Conservation (phyloP, 495 filamentous ascomycete species). For the Aspergillus leporis region DNA sequence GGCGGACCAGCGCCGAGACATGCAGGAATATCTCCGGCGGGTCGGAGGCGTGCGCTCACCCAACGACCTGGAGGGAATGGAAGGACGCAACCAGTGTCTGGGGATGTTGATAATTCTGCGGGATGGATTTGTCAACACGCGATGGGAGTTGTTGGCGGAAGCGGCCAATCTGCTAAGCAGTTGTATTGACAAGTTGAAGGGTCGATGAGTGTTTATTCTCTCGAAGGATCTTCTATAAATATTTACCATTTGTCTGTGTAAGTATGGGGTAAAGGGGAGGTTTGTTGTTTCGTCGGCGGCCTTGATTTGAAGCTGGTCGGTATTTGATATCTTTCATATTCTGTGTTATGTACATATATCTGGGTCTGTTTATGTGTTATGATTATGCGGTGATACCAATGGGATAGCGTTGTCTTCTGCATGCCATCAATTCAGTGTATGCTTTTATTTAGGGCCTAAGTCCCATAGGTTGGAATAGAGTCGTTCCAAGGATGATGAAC, state of each 20-base stretch:
- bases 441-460: no score
- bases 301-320: slow-evolving; percentile 2
- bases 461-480: neutral
- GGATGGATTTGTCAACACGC: slow-evolving; percentile 75
- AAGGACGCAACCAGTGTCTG: slow-evolving; percentile 78
- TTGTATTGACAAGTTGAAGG: slow-evolving; percentile 64
- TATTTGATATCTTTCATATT: neutral
- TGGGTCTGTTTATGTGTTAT: slow-evolving; percentile 11
- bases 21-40: slow-evolving; percentile 73
- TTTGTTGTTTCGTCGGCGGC: neutral
- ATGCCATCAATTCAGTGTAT: neutral
- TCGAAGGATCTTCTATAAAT: neutral
- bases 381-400: slow-evolving; percentile 11
- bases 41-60: slow-evolving; percentile 77
- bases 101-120: slow-evolving; percentile 81
- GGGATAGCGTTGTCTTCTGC: slow-evolving; percentile 9
- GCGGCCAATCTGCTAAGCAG: slow-evolving; percentile 77
- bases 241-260: neutral
- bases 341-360: slow-evolving; percentile 8
- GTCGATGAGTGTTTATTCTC: neutral
- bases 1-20: slow-evolving; percentile 70
- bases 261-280: neutral
- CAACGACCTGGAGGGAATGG: slow-evolving; percentile 74
- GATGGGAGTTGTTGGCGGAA: slow-evolving; percentile 92
- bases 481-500: neutral